A percentile compares a stretch with the other conserved stretches of the same genome.
These are phyloP conservation scores for Colletotrichum chlorophyti DNA, from an alignment of 2,329 filamentous ascomycete genomes.

Conservation along the genomic window DNA sequence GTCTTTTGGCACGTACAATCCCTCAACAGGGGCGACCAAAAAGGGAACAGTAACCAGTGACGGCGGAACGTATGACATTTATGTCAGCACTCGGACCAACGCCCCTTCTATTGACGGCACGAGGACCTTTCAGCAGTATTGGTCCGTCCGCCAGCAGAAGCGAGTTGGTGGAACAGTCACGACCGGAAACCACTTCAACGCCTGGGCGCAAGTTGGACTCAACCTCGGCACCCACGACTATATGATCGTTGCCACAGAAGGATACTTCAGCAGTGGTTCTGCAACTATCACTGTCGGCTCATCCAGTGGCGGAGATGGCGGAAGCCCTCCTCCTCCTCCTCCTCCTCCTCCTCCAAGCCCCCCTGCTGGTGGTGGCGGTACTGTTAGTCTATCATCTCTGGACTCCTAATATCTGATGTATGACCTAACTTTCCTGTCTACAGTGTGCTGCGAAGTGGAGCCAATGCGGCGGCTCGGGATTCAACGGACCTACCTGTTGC, in stretches of 20 bases:
- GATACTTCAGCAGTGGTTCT: conserved; percentile 45
- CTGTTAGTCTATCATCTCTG: background rate
- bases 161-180: conserved; percentile 60
- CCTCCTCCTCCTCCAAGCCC: conserved; percentile 9
- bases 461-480: conserved; percentile 35
- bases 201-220: conserved; percentile 57
- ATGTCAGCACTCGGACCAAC: conserved; percentile 54
- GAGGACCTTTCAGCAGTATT: conserved; percentile 61
- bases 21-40: conserved; percentile 35
- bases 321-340: conserved; percentile 9
- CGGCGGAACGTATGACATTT: conserved; percentile 60
- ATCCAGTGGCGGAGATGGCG: conserved; percentile 2
- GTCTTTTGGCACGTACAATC: conserved; percentile 27
- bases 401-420: rapidly evolving
- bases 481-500: conserved; percentile 34
- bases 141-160: conserved; percentile 54
- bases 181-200: conserved; percentile 58
- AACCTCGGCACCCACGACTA: conserved; percentile 59
- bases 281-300: conserved; percentile 32
- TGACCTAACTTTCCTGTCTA: background rate
- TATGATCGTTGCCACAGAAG: conserved; percentile 58
- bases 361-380: conserved; percentile 8
- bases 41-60: conserved; percentile 59
- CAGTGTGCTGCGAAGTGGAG: conserved; percentile 31
- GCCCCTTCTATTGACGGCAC: conserved; percentile 62